A percentile compares a stretch with the other conserved stretches of the same genome.
These are phyloP conservation scores for Solanum chmielewskii DNA, from an alignment of 257 asterid genomes.

Conservation along the genomic window DNA sequence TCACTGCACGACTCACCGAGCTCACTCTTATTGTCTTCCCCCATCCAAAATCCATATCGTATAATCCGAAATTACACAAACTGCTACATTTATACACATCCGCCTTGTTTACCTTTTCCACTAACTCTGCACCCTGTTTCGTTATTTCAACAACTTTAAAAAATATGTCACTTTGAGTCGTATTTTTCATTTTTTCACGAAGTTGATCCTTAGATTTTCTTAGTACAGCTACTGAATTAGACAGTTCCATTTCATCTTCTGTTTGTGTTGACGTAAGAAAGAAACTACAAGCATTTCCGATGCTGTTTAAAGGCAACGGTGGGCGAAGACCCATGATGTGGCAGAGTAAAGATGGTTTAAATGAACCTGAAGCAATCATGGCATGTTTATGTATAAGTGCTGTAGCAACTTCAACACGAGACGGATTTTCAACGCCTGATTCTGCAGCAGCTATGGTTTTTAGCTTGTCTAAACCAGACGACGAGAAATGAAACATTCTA, in stretches of 20 bases:
- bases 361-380: not conserved
- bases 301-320: not conserved
- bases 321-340: not conserved
- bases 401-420: not conserved
- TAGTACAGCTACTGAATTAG: not conserved
- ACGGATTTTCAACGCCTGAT: not conserved
- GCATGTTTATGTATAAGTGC: not conserved
- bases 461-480: not conserved
- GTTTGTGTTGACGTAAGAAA: not conserved
- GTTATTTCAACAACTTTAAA: not conserved
- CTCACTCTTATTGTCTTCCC: not conserved
- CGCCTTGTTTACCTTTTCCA: not conserved
- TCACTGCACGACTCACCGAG: not conserved
- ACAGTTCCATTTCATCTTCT: not conserved
- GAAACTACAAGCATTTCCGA: not conserved
- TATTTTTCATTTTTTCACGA: not conserved
- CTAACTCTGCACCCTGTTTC: not conserved
- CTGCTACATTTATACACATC: not conserved
- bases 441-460: not conserved
- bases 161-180: not conserved
- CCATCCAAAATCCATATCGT: not conserved
- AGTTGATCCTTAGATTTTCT: not conserved
- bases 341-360: not conserved
- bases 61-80: not conserved
- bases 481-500: not conserved